Conservation (phyloP, 345 rosid species). For the Melastoma malabathricum region DNA sequence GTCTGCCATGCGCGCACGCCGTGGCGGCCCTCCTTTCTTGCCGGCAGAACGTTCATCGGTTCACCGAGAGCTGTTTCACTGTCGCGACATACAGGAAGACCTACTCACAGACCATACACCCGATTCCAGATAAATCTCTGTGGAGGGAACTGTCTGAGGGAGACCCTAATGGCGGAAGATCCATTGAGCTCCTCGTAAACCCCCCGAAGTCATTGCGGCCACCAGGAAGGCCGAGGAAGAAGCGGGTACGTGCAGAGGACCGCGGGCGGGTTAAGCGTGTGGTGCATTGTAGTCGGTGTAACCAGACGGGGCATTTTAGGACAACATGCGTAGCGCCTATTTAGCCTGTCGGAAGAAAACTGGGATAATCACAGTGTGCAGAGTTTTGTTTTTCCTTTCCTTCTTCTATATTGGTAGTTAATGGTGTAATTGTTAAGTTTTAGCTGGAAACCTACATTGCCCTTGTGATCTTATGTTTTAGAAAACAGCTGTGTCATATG, state of each 20-base stretch:
- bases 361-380: too few relatives aligned
- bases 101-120: slow-evolving; percentile 91
- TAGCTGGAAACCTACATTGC: too few relatives aligned
- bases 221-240: slow-evolving; percentile 90
- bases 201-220: slow-evolving; percentile 91
- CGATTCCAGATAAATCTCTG: slow-evolving; percentile 80
- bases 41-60: slow-evolving; percentile 94
- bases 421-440: too few relatives aligned
- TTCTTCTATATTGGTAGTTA: too few relatives aligned
- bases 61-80: slow-evolving; percentile 90
- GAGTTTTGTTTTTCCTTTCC: too few relatives aligned
- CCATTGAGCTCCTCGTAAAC: slow-evolving; percentile 35
- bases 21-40: slow-evolving; percentile 95
- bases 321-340: slow-evolving; percentile 97
- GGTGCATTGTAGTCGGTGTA: slow-evolving; percentile 97
- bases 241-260: slow-evolving; percentile 85
- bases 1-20: slow-evolving; percentile 93
- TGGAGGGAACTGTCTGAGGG: slow-evolving; percentile 79
- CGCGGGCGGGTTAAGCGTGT: slow-evolving; percentile 82
- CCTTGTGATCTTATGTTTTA: too few relatives aligned
- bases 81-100: slow-evolving; percentile 90
- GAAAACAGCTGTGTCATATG: too few relatives aligned
- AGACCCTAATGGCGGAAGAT: slow-evolving; percentile 37
- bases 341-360: slow-evolving; percentile 14
- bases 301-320: slow-evolving; percentile 97